Evolutionary conservation across 2,329 filamentous ascomycete species (phyloP), one percentile per base, ranked within the genome.

Genomic region (Ophiostoma australiae): DNA sequence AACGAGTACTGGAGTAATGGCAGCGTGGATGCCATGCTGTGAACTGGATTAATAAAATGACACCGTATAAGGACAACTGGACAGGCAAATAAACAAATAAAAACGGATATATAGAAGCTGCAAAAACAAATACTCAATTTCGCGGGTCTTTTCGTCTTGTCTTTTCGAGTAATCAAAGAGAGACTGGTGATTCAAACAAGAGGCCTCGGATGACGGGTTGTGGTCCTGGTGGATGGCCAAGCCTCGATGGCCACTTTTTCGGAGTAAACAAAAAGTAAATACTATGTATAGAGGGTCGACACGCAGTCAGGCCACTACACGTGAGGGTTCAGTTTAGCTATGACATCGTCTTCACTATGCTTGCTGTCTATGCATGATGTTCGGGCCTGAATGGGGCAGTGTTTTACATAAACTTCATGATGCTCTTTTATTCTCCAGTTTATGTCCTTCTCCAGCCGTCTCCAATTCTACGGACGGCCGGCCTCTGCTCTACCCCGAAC

Each of bases 121-220:
- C 20, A 48, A 48, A 48, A 20, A 17, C 17, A 48, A 48, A 48
- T 48, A 48, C 44, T 39, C 44, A 48, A 48, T 48, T 48, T 48
- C 44, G 20, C 20, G 4, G 20, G 44, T 48, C 44, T 48, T 48
- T 44, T 44, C 44, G 6, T 48, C 44, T 48, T 10, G 52, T 58
- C 52, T 58, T 58, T 58, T 27, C 23, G 52, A 58, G 52, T 58
- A 58, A 58, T 58, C 52, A 27, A 58, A 58, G 44, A 48, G 44
- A 48, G 20, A 48, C 23, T 27, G 23, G 52, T 58, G 52, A 58
- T 27, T 58, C 52, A 58, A 11, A 27, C 5, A 58, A 58, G 52
- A 27, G n/a, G n/a, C 23, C 52, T 58, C 52, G 52, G n/a, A 58
- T 58, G 52, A 58, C 52, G 52, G 52, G n/a, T 58, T 58, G 52